Evolutionary conservation across 2,329 filamentous ascomycete genomes (phyloP), one percentile per base, ranked within the genome.

Genomic region (Fusarium napiforme): DNA sequence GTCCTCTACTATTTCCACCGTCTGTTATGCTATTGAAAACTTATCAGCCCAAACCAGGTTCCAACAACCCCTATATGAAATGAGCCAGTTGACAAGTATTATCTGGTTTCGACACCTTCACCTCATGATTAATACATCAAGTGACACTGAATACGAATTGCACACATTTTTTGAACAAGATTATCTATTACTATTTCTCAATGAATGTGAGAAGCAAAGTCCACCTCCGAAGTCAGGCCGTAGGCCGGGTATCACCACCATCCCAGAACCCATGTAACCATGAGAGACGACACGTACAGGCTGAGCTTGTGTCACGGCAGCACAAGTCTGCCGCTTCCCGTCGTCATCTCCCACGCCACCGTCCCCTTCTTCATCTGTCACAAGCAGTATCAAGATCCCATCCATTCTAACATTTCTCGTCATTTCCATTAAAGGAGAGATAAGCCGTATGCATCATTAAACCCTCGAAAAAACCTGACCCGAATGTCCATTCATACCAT

Each of bases 401-500:
- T 73, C 70, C 74, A 59, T 67, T 67, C 71, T 75, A 77, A 74
- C 70, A 79, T 75, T 76, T 77, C 76, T 47, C 42, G 73, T 76
- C 71, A 77, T 77, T 78, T 77, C 79, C 80, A 81, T 79, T 79
- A 79, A 79, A 81, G 63, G 75, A 80, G 70, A 77, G 74, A 80
- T 79, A 80, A 80, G 75, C 77, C 80, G 79, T 78, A 75, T 81
- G 78, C 74, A 71, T 80, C 78, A 78, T 80, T 77, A 79, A 78
- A 69, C 78, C 77, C 78, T 75, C 72, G 74, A 74, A 72, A 77
- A 77, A 78, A 79, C 74, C 75, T 71, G 74, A 70, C 69, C 75
- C 73, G 67, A 76, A 77, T 78, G 73, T 78, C 72, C 72, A 77
- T 77, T 78, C 75, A 77, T 73, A 73, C 66, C 68, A 76, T 68